Conservation (phyloP, 352 stramenopile genomes). For the Globisporangium parvum region DNA sequence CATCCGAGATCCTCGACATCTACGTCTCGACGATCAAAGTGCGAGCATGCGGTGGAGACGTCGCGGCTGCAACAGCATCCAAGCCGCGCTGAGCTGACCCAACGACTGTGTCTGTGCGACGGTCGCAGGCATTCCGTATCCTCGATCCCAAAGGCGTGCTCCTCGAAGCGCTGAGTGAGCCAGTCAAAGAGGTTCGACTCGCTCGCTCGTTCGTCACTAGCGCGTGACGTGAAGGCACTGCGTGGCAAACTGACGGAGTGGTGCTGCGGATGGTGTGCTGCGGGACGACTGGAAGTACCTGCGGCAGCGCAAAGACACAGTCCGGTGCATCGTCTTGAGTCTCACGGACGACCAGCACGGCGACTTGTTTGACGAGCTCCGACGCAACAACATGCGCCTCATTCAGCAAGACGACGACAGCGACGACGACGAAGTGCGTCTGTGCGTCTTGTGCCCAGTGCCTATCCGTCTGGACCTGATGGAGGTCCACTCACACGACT, state of each 20-base stretch:
- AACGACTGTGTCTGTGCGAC: neutral
- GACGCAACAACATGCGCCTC: constrained; percentile 87
- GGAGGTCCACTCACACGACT: too few relatives aligned
- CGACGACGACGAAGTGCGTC: constrained; percentile 84
- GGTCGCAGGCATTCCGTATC: constrained; percentile 76
- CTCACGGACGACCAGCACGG: constrained; percentile 87
- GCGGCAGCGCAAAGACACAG: constrained; percentile 90
- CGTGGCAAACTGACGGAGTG: neutral
- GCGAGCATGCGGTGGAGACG: neutral
- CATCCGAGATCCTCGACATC: constrained; percentile 95
- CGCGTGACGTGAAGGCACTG: neutral
- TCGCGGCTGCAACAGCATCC: neutral
- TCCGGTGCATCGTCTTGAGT: constrained; percentile 95
- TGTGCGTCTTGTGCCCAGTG: neutral
- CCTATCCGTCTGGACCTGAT: too few relatives aligned
- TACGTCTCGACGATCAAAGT: constrained; percentile 97
- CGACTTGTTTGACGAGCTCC: constrained; percentile 95
- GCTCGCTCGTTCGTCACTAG: neutral
- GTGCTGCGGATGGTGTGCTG: neutral
- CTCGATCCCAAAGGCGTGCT: constrained; percentile 92
- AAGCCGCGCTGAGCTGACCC: too few relatives aligned
- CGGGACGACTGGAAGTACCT: constrained; percentile 71
- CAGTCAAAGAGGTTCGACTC: constrained; percentile 53
- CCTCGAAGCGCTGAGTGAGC: constrained; percentile 71
- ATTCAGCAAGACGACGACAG: constrained; percentile 92